Evolutionary conservation across 2,329 filamentous ascomycete genomes (phyloP).

Genomic region (Tolypocladium cylindrosporum): DNA sequence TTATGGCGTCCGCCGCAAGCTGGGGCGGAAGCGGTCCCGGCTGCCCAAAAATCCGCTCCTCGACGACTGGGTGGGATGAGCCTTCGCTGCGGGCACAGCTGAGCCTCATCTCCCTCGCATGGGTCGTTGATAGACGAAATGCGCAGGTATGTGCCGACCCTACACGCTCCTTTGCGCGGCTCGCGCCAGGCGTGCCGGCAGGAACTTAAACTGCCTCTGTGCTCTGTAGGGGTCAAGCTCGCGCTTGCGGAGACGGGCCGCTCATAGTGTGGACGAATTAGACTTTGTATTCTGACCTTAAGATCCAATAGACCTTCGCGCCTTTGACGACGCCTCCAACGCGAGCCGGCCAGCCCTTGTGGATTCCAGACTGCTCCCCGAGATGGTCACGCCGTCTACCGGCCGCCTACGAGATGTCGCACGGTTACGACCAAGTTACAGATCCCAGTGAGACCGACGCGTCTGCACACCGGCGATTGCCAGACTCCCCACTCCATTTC

Average conservation of each 20-base stretch:
- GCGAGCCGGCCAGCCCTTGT: not conserved
- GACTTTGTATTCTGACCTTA: not conserved
- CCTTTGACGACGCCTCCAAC: not conserved
- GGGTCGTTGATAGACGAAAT: conserved; percentile 17
- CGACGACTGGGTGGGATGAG: conserved; percentile 16
- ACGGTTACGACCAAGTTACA: not conserved
- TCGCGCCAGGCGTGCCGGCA: not conserved
- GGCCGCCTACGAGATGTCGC: not conserved
- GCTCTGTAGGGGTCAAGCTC: not conserved
- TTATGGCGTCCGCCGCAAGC: conserved; percentile 32
- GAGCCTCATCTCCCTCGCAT: conserved; percentile 28
- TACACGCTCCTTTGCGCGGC: not conserved
- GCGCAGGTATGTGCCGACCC: conserved; percentile 4
- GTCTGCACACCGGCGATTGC: conserved; percentile 4
- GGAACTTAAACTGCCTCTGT: not conserved
- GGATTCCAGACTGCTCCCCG: conserved; percentile 1
- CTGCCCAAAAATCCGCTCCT: conserved; percentile 22
- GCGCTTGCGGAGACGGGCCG: not conserved
- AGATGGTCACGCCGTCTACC: not conserved
- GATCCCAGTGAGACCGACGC: conserved; percentile 1
- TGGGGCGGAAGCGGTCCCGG: conserved; percentile 31
- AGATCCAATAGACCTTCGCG: not conserved
- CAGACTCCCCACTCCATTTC: not conserved
- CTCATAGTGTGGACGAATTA: not conserved
- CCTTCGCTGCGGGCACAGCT: conserved; percentile 23